phyloP scores from a whole-genome alignment of 192 early-diverging fungal species.

The Jimgerdemannia flammicorona region DNA sequence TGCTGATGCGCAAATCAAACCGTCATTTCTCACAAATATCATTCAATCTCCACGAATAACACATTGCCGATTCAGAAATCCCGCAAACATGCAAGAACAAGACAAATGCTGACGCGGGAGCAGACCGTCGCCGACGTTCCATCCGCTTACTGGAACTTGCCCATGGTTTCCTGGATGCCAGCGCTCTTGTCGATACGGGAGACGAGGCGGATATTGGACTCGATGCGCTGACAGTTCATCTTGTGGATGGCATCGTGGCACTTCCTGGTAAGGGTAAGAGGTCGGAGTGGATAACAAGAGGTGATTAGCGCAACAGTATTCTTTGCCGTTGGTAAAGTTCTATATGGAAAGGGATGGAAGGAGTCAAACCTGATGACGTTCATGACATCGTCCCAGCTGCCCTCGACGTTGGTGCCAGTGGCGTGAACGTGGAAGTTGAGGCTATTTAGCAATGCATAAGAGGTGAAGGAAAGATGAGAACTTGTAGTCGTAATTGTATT shows the following conservation, averaged over 20 bases:
- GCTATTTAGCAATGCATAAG: background rate
- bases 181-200: background rate
- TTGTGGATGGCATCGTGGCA: background rate
- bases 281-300: no score
- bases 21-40: no score
- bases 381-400: background rate
- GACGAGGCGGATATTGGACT: background rate
- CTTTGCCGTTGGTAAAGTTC: background rate
- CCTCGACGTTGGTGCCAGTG: background rate
- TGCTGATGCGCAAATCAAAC: no score
- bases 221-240: background rate
- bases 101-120: background rate
- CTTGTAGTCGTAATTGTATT: no score
- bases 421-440: background rate
- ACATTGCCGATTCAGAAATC: no score
- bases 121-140: background rate
- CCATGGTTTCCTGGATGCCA: background rate
- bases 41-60: no score
- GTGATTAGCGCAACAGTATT: no score
- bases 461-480: background rate
- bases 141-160: background rate
- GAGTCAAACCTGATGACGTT: background rate
- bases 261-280: background rate
- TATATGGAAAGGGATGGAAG: background rate
- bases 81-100: background rate